These are phyloP conservation scores for Liquidambar formosana DNA, from an alignment of 164 flowering plant species.

Conservation along the genomic window DNA sequence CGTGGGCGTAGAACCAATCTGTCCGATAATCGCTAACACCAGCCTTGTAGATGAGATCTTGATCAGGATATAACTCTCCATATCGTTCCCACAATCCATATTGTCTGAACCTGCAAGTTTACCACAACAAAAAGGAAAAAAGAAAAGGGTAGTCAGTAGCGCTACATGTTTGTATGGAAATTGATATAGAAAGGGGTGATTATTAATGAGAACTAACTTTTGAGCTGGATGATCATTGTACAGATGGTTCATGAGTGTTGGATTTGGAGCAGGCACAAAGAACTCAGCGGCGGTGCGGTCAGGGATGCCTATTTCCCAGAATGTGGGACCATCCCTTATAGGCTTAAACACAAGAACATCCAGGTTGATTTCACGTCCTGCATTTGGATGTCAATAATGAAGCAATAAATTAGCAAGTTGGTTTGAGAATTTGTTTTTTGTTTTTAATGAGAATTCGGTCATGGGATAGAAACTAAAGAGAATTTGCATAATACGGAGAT, in stretches of 20 bases:
- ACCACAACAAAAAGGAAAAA: not conserved
- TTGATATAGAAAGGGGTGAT: not conserved
- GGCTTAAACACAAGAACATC: slow-evolving; percentile 33
- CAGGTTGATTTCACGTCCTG: slow-evolving; percentile 37
- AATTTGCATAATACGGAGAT: too few species aligned
- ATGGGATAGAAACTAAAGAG: too few species aligned
- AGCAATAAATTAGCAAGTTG: too few species aligned
- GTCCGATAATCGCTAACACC: slow-evolving; percentile 31
- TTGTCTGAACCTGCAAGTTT: slow-evolving; percentile 57
- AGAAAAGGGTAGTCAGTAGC: not conserved
- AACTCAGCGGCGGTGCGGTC: slow-evolving; percentile 64
- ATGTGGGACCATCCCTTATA: slow-evolving; percentile 57
- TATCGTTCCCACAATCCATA: slow-evolving; percentile 69
- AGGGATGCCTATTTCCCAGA: slow-evolving; percentile 74
- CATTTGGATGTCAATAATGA: not conserved
- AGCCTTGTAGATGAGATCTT: slow-evolving; percentile 45
- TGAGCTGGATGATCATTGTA: slow-evolving; percentile 25
- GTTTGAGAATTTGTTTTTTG: too few species aligned
- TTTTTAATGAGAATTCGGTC: too few species aligned
- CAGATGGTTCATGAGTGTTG: slow-evolving; percentile 33
- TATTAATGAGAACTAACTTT: slow-evolving; percentile 26
- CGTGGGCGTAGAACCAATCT: slow-evolving; percentile 78
- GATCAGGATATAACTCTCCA: slow-evolving; percentile 40
- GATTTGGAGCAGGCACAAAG: slow-evolving; percentile 49
- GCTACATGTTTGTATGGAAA: not conserved